Percentiles rank a stretch among this genome's conserved stretches.
phyloP scores from a whole-genome alignment of 305 asterid genomes.

The Solanum hybrid region DNA sequence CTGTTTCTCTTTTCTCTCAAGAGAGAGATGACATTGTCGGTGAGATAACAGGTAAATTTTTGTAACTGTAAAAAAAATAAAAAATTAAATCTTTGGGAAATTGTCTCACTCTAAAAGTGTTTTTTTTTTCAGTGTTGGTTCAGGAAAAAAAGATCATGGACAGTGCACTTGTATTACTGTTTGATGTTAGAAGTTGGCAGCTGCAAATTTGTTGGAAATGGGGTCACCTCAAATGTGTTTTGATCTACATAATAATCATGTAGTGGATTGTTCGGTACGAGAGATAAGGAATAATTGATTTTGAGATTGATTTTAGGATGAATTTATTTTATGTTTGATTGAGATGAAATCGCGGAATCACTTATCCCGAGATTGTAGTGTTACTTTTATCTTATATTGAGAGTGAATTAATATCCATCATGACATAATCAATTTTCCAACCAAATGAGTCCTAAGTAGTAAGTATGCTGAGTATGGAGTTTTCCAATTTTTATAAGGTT shows the following conservation, averaged over 20 bases:
- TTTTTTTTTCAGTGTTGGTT: not conserved
- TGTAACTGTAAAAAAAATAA: not conserved
- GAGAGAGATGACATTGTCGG: slow-evolving; percentile 2
- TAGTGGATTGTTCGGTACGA: no score
- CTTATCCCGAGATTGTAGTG: no score
- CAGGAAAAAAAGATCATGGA: not conserved
- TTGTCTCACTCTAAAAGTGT: not conserved
- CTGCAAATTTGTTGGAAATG: not conserved
- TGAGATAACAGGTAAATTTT: not conserved
- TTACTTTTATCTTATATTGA: no score
- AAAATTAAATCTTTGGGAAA: not conserved
- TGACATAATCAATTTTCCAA: no score
- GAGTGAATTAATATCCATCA: not conserved
- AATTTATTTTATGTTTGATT: no score
- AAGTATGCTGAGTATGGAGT: not conserved
- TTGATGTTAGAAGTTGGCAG: not conserved
- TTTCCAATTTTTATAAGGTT: no score
- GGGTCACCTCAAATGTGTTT: not conserved
- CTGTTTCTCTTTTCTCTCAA: not conserved
- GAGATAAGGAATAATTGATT: no score
- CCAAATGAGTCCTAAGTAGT: not conserved
- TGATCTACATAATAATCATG: not conserved
- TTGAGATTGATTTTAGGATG: no score
- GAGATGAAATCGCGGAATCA: accelerated
- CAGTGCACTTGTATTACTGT: not conserved